A percentile compares a stretch with the other conserved stretches of the same genome.
phyloP scores from a whole-genome alignment of 495 filamentous ascomycete genomes.

The Aspergillus panamensis region DNA sequence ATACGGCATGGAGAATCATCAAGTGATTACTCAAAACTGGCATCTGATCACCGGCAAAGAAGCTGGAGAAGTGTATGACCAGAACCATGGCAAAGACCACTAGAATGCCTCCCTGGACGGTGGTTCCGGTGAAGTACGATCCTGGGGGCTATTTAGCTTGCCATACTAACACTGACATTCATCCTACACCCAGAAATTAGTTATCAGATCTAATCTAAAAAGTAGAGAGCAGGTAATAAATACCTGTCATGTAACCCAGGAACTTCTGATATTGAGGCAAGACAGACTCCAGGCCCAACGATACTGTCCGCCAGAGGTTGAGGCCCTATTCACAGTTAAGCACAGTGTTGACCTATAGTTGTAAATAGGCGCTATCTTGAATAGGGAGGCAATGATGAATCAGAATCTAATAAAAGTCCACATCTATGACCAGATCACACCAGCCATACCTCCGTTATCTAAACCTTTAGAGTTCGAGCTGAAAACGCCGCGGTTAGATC shows the following conservation, averaged over 20 bases:
- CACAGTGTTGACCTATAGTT: background rate
- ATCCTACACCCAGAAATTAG: constrained; percentile 10
- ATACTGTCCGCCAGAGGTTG: constrained; percentile 44
- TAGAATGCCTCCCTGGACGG: constrained; percentile 45
- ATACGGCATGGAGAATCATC: constrained; percentile 45
- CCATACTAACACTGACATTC: constrained; percentile 45
- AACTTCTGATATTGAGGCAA: constrained; percentile 36
- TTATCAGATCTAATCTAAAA: too few relatives aligned
- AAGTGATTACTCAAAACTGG: constrained; percentile 46
- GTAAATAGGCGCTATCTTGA: constrained; percentile 34
- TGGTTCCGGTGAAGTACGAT: constrained; percentile 34
- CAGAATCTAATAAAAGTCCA: constrained; percentile 22
- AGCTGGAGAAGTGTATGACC: constrained; percentile 37
- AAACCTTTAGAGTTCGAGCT: constrained; percentile 17
- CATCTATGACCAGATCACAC: constrained; percentile 19
- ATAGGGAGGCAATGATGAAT: constrained; percentile 24
- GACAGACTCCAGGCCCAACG: constrained; percentile 25
- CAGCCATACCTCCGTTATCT: constrained; percentile 19
- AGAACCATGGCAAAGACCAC: constrained; percentile 40
- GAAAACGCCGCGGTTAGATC: background rate
- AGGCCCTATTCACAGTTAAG: constrained; percentile 20
- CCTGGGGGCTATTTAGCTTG: constrained; percentile 29
- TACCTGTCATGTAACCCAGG: constrained; percentile 41
- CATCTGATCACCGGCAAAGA: constrained; percentile 38
- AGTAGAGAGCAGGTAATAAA: too few relatives aligned